Percentiles rank a stretch among this genome's conserved stretches.
These are phyloP conservation scores for Carex arenaria DNA, from an alignment of 202 grass and related monocot species.

Conservation along the genomic window DNA sequence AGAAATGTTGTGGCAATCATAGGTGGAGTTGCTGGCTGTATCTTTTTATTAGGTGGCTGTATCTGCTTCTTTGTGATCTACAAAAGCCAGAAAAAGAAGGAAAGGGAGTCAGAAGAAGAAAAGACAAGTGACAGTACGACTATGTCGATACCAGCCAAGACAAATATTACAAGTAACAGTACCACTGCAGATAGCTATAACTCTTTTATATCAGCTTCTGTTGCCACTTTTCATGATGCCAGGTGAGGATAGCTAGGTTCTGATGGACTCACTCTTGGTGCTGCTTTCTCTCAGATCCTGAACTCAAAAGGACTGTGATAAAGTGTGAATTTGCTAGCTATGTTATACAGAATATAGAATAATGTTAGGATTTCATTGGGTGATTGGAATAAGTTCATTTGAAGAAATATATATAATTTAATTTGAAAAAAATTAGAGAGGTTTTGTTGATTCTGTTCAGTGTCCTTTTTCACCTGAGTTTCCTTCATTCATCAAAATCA, in stretches of 20 bases:
- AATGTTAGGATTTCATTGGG: neutral
- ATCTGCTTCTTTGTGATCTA: constrained; percentile 19
- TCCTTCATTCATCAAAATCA: neutral
- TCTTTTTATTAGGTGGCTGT: neutral
- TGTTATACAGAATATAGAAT: neutral
- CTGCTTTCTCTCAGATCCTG: constrained; percentile 51
- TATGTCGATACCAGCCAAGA: constrained; percentile 26
- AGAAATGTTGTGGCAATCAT: neutral
- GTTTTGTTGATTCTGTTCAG: neutral
- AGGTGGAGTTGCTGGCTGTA: neutral
- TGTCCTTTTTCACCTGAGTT: neutral
- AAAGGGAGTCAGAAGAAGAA: constrained; percentile 13
- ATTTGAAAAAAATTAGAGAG: neutral
- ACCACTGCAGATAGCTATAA: neutral
- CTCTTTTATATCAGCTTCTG: neutral
- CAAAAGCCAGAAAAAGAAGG: constrained; percentile 22
- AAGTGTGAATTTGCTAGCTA: neutral
- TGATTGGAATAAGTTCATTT: neutral
- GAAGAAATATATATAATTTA: neutral
- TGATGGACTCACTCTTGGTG: constrained; percentile 27
- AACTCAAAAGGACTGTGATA: constrained; percentile 45
- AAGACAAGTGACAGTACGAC: constrained; percentile 24
- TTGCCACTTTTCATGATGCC: constrained; percentile 17
- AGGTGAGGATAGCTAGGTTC: constrained; percentile 25
- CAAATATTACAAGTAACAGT: neutral